Base-by-base conservation (phyloP, 805 yeast genomes). In the Candida ortonii region DNA sequence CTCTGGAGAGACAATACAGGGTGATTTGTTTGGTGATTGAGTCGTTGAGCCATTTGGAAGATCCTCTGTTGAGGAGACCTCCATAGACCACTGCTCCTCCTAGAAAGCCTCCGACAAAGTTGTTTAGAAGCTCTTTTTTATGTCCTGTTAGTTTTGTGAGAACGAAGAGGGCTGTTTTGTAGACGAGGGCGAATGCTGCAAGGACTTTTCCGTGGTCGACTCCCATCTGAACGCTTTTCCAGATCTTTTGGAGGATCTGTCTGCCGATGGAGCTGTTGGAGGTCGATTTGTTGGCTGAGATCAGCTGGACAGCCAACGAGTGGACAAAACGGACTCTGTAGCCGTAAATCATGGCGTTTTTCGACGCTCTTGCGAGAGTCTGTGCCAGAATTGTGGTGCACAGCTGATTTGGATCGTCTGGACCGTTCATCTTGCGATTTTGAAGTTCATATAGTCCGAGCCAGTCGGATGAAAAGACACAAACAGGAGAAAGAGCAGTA, bases 21-120 rank as follows among this genome's bases (percentile, higher is more conserved):
- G 88, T 84, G 44, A 84, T 73, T 57, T 83, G 89, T 43, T 77
- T 81, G n/a, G 84, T 68, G 18, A 82, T 78, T 4, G 53, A 36
- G 14, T 52, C 50, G 25, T 54, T 53, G 17, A 47, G 30, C 10
- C 46, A 25, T 1, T 33, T 29, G 7, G 35, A 20, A 3, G 17
- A 13, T 23, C 28, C n/a, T n/a, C 17, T 22, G 29, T 48, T 49
- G 10, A 54, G 13, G 13, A 51, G 24, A 2, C 59, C 60, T 7
- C 64, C 61, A 37, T 60, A 60, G 7, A 60, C 53, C 16, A 55
- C 24, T 7, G 38, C 27, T 3, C 65, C 65, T 9, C 59, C 62
- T 5, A 45, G 25, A 16, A 52, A 49, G 4, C 64, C 65, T 7
- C 61, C 55, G 3, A 52, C 30, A 20, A 59, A 55, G 27, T 51